A percentile compares a stretch with the other conserved stretches of the same genome.
Conservation (phyloP, 139 green algal species). For the Tetraselmis chui region DNA sequence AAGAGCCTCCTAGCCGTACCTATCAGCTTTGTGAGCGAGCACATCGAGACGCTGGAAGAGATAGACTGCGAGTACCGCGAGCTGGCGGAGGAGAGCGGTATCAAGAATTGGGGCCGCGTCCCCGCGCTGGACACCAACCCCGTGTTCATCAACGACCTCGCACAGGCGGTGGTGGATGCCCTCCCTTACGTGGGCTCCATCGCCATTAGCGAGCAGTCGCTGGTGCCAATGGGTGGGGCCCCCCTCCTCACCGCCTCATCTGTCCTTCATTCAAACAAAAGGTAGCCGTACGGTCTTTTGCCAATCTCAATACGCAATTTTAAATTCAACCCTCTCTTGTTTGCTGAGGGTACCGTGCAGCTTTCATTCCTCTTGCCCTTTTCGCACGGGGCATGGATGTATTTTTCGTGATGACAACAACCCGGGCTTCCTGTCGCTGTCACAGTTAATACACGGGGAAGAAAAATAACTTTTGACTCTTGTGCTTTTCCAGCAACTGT, state of each 20-base stretch:
- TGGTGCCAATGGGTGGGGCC: constrained; percentile 60
- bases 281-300: too few relatives aligned
- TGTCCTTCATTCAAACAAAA: too few relatives aligned
- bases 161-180: constrained; percentile 84
- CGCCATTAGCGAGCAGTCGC: constrained; percentile 42
- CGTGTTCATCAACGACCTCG: constrained; percentile 93
- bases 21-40: constrained; percentile 95
- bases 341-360: too few relatives aligned
- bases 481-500: too few relatives aligned
- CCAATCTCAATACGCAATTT: too few relatives aligned
- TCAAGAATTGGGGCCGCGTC: constrained; percentile 87
- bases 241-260: too few relatives aligned
- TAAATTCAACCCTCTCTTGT: too few relatives aligned
- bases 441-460: too few relatives aligned
- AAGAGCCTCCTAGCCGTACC: constrained; percentile 88
- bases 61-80: constrained; percentile 98
- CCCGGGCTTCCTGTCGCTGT: neutral
- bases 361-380: too few relatives aligned
- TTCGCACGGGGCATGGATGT: too few relatives aligned
- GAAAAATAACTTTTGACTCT: too few relatives aligned
- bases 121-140: constrained; percentile 90
- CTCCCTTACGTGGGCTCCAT: constrained; percentile 85
- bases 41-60: constrained; percentile 99
- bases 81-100: constrained; percentile 59
- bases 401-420: too few relatives aligned